Base-by-base conservation (phyloP, 2,329 filamentous ascomycete genomes). In the Penicillium freii region DNA sequence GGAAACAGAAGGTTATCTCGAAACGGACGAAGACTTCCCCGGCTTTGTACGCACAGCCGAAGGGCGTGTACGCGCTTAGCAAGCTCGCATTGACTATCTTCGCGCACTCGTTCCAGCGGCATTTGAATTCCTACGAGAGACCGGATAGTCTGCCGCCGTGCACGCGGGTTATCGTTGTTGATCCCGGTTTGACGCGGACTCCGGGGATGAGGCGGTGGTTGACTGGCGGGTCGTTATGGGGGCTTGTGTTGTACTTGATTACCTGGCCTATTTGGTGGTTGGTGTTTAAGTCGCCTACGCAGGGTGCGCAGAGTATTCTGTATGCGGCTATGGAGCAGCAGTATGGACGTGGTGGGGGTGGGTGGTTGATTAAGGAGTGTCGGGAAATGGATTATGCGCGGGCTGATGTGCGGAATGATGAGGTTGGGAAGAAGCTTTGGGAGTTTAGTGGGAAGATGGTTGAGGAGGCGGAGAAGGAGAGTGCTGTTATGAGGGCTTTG, bases 141-240 rank as follows among this genome's bases (percentile, higher is more conserved):
- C 91, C 92, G 0, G 94, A 99, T 71, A 84, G 88, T 60, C 80
- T 90, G 47, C 91, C 91, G 1, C 88, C 87, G 79, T 96, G 91
- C 65, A 83, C 92, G 4, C 85, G 90, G 34, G 91, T 97, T 45
- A 80, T 96, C 49, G 83, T 96, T 57, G 90, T 92, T 2, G 93
- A 99, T 68, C 94, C 94, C 0, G 93, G 94, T 21, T 85, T 88
- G 63, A 84, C 87, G 25, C 86, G 94, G 51, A 97, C 93, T 9
- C 91, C 92, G 0, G 92, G 94, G 1, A 96, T 88, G 75, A 84
- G 91, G 44, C 84, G 92, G 57, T 97, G 92, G 88, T 78, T 99
- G 29, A 92, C 90, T 0, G 83, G 91, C 33, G 94, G 94, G 7
- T 90, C 90, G 3, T 79, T 99, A 0, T 87, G 86, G 82, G 92